These are phyloP conservation scores for Spathaspora sp. DNA, from an alignment of 805 yeast genomes.

Conservation along the genomic window DNA sequence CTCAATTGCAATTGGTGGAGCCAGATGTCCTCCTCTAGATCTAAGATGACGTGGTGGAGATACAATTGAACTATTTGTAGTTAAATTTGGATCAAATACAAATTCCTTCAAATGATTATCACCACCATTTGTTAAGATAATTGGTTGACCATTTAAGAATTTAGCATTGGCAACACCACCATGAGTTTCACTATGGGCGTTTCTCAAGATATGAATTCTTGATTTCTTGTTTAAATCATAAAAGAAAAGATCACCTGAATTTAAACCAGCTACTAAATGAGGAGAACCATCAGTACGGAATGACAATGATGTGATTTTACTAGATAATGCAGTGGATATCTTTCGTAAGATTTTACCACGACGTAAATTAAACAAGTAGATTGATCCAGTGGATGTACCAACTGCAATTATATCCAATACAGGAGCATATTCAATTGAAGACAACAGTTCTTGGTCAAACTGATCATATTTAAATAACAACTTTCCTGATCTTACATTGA, in stretches of 20 bases:
- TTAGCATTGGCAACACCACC: constrained; percentile 77
- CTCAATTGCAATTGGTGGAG: constrained; percentile 72
- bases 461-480: constrained; percentile 53
- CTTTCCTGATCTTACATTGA: constrained; percentile 77
- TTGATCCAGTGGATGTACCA: constrained; percentile 68
- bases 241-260: constrained; percentile 79
- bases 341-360: constrained; percentile 55
- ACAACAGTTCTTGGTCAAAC: constrained; percentile 38
- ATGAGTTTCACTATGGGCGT: constrained; percentile 64
- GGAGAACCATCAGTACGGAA: constrained; percentile 90
- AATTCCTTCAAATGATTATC: constrained; percentile 87
- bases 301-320: constrained; percentile 57
- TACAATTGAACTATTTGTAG: constrained; percentile 61
- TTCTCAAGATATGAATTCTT: constrained; percentile 71
- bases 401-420: constrained; percentile 80
- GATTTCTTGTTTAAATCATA: constrained; percentile 73
- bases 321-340: constrained; percentile 44
- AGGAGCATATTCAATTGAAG: constrained; percentile 80
- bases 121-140: constrained; percentile 83
- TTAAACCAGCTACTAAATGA: constrained; percentile 75
- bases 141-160: constrained; percentile 89
- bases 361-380: constrained; percentile 63
- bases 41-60: constrained; percentile 90
- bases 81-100: constrained; percentile 88
- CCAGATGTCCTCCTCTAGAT: constrained; percentile 96